Evolutionary conservation across 495 filamentous ascomycete species (phyloP).

Genomic region (Hyaloscypha hepaticicola): DNA sequence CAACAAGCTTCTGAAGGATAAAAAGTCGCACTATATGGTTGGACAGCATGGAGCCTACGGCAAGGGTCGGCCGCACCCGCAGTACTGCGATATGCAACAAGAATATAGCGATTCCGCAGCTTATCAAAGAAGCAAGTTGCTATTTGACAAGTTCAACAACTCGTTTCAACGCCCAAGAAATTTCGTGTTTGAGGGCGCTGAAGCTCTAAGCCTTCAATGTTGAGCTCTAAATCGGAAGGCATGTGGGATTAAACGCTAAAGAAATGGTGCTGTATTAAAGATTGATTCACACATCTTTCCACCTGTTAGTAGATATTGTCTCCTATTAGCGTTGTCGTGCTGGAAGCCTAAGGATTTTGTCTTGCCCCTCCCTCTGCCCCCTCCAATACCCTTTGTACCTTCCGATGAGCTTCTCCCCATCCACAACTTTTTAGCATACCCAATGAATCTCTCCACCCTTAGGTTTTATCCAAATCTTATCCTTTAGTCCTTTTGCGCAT

Average conservation of each 20-base stretch:
- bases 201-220: not conserved
- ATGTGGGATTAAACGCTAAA: not conserved
- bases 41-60: not conserved
- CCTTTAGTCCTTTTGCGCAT: not conserved
- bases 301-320: not conserved
- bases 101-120: not conserved
- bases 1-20: not conserved
- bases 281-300: too few species aligned
- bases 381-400: not conserved
- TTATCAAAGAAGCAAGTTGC: not conserved
- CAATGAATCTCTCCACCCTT: not conserved
- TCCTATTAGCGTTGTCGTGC: not conserved
- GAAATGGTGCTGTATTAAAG: not conserved
- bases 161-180: not conserved
- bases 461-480: not conserved
- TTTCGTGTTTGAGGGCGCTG: not conserved
- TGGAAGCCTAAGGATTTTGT: not conserved
- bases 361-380: not conserved
- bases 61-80: not conserved
- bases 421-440: not conserved
- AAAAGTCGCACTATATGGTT: not conserved
- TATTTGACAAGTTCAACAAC: not conserved
- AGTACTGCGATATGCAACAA: not conserved
- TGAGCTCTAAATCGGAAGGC: not conserved
- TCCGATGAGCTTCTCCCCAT: not conserved